Evolutionary conservation across 2,329 filamentous ascomycete genomes (phyloP).

Genomic region (Ophiostoma ips): DNA sequence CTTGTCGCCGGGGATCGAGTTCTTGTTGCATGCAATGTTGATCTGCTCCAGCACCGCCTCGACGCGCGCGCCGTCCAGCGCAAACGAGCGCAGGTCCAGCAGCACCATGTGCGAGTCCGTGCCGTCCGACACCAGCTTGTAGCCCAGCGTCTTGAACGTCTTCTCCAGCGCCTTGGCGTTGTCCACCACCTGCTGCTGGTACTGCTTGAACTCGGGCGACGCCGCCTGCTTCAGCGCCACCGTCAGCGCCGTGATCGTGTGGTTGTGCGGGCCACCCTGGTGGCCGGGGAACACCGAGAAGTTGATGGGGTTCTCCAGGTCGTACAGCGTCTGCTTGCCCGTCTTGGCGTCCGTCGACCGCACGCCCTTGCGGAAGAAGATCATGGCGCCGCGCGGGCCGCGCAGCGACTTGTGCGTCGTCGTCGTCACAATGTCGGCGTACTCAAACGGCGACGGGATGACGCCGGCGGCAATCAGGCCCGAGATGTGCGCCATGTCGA

Average conservation of each 20-base stretch:
- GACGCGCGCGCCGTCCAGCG: conserved; percentile 83
- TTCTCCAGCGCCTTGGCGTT: conserved; percentile 87
- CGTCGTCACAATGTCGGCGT: conserved; percentile 94
- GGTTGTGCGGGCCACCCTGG: conserved; percentile 97
- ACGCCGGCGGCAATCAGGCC: conserved; percentile 87
- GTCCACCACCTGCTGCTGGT: conserved; percentile 82
- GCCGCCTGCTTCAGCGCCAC: conserved; percentile 93
- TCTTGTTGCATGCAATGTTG: conserved; percentile 99
- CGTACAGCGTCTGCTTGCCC: conserved; percentile 79
- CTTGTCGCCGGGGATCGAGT: conserved; percentile 95
- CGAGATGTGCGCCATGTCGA: conserved; percentile 98
- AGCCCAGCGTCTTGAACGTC: conserved; percentile 72
- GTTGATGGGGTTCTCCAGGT: conserved; percentile 93
- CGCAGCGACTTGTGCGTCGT: conserved; percentile 99
- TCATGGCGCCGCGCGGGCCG: conserved; percentile 96
- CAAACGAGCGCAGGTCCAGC: conserved; percentile 76
- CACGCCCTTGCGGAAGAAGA: conserved; percentile 98
- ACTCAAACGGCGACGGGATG: conserved; percentile 80
- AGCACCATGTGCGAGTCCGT: conserved; percentile 98
- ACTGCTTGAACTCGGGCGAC: conserved; percentile 78
- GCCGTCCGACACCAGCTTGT: conserved; percentile 89
- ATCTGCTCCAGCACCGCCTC: conserved; percentile 95
- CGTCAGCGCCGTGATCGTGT: conserved; percentile 94
- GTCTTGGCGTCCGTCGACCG: conserved; percentile 81
- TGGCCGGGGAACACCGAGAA: conserved; percentile 98